Base-by-base conservation (phyloP, 2,329 filamentous ascomycete species). In the Aureobasidium lini region DNA sequence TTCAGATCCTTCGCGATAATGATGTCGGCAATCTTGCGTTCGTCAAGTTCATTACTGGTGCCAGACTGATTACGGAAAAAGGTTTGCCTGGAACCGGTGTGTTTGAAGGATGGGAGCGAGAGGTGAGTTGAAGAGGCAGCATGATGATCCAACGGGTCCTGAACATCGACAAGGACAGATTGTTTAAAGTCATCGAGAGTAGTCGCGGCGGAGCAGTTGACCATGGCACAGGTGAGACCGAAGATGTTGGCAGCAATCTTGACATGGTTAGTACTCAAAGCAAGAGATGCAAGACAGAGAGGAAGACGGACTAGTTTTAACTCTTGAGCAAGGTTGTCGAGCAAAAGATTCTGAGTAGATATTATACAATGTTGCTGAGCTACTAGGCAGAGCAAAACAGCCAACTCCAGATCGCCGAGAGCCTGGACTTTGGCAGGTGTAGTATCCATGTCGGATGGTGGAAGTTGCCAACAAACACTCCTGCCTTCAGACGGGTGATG, bases 321-420 rank as follows among this genome's bases (percentile, higher is more conserved):
- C 72, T 95, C 90, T 56, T 84, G 80, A 44, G 86, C 80, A n/a
- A 95, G 77, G 64, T 85, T 81, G 71, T 88, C 80, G 60, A 93
- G 74, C 56, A 78, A 75, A 37, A 82, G 76, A 4, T 76, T 71
- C 2, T 85, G 82, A 15, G 89, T 88, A 73, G 90, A 87, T 68
- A 97, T 84, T 66, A 97, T 85, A 75, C 90, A 96, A 72, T 97
- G 92, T 72, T 96, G 89, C 64, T 86, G 82, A 61, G 86, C 85
- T 63, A 91, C 81, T 54, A 97, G 82, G 69, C 88, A 92, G 53
- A 96, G 82, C 42, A 97, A 80, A 13, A 88, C 77, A 28, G 93
- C 94, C 61, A 97, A 83, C 75, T 96, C 92, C 42, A 96, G 80
- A 75, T 96, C 92, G 68, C 87, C 89, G 63, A 97, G 79, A 65